A percentile compares a stretch with the other conserved stretches of the same genome.
phyloP scores from a whole-genome alignment of 75 land plant species.

The Pinus taeda region DNA sequence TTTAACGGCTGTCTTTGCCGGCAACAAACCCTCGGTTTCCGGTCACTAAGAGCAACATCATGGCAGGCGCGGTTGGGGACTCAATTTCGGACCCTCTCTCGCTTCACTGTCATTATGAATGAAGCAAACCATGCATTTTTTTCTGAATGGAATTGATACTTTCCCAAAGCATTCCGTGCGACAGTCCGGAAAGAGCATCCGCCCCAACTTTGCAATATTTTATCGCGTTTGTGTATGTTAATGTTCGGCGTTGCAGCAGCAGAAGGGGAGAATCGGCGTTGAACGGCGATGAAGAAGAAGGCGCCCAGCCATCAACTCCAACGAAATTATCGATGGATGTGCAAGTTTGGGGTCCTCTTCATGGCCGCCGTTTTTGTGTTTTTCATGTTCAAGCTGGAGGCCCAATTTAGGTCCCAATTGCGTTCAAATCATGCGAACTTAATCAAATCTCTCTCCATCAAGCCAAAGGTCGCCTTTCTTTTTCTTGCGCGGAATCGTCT shows the following conservation, averaged over 20 bases:
- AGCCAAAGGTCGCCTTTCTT: conserved; percentile 73
- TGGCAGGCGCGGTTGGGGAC: no score
- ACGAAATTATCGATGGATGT: not conserved
- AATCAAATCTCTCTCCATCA: conserved; percentile 10
- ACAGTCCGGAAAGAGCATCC: no score
- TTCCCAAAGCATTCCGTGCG: no score
- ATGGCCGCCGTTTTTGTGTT: not conserved
- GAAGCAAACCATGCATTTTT: no score
- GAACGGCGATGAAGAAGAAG: conserved; percentile 2
- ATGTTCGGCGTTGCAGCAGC: not conserved
- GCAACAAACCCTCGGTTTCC: no score
- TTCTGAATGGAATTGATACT: no score
- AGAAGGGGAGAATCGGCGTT: not conserved
- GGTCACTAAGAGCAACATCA: no score
- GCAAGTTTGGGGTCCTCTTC: not conserved
- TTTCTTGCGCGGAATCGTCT: conserved; percentile 70
- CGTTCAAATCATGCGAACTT: not conserved
- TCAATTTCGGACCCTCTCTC: no score
- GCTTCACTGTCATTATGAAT: no score
- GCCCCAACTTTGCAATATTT: no score
- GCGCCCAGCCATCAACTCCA: not conserved
- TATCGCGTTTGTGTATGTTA: no score
- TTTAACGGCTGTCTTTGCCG: no score
- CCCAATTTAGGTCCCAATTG: not conserved
- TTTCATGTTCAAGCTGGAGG: not conserved